phyloP scores from a whole-genome alignment of 768 basidiomycete genomes.

The Boletus sp. region DNA sequence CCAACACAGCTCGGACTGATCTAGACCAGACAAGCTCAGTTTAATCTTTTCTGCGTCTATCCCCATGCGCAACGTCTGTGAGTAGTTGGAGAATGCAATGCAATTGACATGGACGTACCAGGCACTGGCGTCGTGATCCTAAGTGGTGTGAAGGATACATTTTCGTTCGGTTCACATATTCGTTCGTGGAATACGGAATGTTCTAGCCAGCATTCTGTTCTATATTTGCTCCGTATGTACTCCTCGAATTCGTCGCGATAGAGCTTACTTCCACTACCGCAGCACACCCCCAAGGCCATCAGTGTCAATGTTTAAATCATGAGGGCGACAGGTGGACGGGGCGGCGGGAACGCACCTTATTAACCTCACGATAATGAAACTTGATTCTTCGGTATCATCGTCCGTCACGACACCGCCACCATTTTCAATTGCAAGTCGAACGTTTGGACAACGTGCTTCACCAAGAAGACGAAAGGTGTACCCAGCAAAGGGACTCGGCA shows the following conservation, averaged over 20 bases:
- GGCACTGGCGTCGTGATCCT: conserved; percentile 53
- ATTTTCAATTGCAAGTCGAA: conserved; percentile 58
- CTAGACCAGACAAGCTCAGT: conserved; percentile 75
- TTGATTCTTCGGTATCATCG: conserved; percentile 49
- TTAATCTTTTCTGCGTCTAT: conserved; percentile 57
- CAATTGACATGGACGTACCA: conserved; percentile 37
- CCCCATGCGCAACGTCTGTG: neutral
- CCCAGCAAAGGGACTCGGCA: conserved; percentile 49
- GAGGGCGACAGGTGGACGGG: neutral
- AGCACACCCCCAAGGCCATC: neutral
- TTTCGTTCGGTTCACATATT: conserved; percentile 65
- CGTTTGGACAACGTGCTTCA: conserved; percentile 58
- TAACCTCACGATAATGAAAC: conserved; percentile 69
- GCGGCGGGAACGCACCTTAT: conserved; percentile 54
- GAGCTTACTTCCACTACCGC: conserved; percentile 66
- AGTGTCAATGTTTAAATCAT: neutral
- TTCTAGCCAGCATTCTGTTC: conserved; percentile 96
- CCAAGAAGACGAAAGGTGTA: conserved; percentile 59
- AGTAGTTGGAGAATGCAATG: neutral
- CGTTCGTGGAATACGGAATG: conserved; percentile 74
- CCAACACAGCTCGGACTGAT: conserved; percentile 66
- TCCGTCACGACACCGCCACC: conserved; percentile 51
- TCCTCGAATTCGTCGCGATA: conserved; percentile 56
- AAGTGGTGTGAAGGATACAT: conserved; percentile 71
- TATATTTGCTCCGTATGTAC: conserved; percentile 50